Evolutionary conservation across 129 eudicot species (phyloP).

Genomic region (Logfia minima): DNA sequence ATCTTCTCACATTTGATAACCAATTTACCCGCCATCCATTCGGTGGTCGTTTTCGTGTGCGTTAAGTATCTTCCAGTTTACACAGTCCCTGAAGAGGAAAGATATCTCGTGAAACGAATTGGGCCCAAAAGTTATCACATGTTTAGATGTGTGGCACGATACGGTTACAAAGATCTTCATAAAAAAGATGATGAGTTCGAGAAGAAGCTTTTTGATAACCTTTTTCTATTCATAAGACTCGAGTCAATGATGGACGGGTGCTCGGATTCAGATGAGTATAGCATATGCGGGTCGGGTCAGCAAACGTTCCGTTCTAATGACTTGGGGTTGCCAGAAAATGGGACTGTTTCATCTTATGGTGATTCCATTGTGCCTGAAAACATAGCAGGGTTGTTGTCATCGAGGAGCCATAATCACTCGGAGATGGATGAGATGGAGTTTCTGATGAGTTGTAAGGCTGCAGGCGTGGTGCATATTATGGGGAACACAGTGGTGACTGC

Average conservation of each 20-base stretch:
- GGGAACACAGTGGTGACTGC: slow-evolving; percentile 90
- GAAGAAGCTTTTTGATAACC: slow-evolving; percentile 68
- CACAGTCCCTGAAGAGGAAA: slow-evolving; percentile 79
- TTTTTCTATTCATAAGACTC: slow-evolving; percentile 72
- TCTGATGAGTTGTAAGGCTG: slow-evolving; percentile 65
- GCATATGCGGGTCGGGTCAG: slow-evolving; percentile 51
- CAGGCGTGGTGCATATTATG: slow-evolving; percentile 89
- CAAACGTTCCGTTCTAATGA: slow-evolving; percentile 52
- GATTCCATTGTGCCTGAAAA: slow-evolving; percentile 69
- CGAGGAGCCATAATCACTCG: slow-evolving; percentile 51
- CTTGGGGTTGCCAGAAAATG: slow-evolving; percentile 30
- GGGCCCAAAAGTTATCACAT: slow-evolving; percentile 91
- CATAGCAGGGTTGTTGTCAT: slow-evolving; percentile 42
- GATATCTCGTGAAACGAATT: slow-evolving; percentile 77
- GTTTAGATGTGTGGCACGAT: slow-evolving; percentile 90
- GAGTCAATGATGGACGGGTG: slow-evolving; percentile 98
- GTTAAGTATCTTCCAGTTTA: slow-evolving; percentile 89
- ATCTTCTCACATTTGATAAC: slow-evolving; percentile 94
- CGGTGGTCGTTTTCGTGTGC: slow-evolving; percentile 81
- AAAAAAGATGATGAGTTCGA: slow-evolving; percentile 86
- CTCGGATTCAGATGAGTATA: slow-evolving; percentile 84
- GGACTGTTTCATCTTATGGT: slow-evolving; percentile 46
- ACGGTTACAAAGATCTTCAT: slow-evolving; percentile 92
- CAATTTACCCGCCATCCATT: slow-evolving; percentile 87
- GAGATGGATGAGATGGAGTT: slow-evolving; percentile 80